Base-by-base conservation (phyloP, 495 filamentous ascomycete genomes). In the Daldinia vernicosa region DNA sequence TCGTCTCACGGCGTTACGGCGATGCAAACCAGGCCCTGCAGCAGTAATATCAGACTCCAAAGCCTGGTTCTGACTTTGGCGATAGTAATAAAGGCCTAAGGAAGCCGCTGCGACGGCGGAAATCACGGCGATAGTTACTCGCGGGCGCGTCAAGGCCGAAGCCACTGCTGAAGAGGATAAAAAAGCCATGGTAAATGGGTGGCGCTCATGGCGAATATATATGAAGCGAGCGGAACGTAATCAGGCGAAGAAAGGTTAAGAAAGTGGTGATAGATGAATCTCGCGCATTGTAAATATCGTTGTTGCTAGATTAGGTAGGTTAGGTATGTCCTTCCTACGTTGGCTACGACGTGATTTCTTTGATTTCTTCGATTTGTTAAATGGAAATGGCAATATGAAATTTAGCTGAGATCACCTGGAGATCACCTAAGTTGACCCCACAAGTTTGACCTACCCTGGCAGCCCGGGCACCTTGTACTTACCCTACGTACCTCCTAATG, bases 1-100 rank as follows among this genome's bases (percentile, higher is more conserved):
- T 50, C 85, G 81, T 60, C 86, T 85, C 43, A 88, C 66, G 2
- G 89, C 89, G 73, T 89, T 89, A 68, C 88, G 87, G 37, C 89
- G 79, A 61, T 84, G 89, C 6, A 91, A 77, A 17, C 77, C 75
- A n/a, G 72, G 69, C 15, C 62, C 71, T 7, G 74, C 54, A 4
- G 68, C 66, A 40, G 71, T 63, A 14, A 58, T 56, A 15, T 74
- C 58, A 28, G 74, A 66, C 39, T 76, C 66, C 47, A 68, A 79
- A 57, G 63, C 30, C 17, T 9, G 32, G 9, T 47, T 9, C 22
- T 60, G 63, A 39, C 17, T 57, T 22, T 45, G 22, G 43, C 67
- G 75, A 66, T 84, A 84, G 74, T 77, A 77, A 35, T 80, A 81
- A 54, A 77, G 80, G 22, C 77, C 80, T 53, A 81, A 57, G 1